Evolutionary conservation across 2,329 filamentous ascomycete species (phyloP).

Genomic region (Trichoderma afroharzianum): DNA sequence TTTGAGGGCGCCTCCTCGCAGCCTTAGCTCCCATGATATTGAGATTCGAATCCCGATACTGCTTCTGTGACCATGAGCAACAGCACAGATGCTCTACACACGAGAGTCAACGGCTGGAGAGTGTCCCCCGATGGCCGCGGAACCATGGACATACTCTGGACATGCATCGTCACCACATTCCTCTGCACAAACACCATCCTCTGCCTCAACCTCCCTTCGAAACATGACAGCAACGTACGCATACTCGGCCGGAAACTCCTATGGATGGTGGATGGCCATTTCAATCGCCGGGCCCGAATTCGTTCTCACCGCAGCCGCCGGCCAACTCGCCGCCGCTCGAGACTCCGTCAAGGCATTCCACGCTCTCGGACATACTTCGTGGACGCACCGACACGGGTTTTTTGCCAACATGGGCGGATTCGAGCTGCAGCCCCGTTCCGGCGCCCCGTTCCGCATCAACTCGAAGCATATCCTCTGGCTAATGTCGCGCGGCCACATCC

Average conservation of each 20-base stretch:
- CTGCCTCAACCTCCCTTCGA: background rate
- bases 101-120: background rate
- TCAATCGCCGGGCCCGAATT: background rate
- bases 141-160: conserved; percentile 1
- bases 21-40: background rate
- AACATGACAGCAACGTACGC: background rate
- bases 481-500: background rate
- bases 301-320: background rate
- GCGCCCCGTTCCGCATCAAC: background rate
- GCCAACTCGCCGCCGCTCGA: background rate
- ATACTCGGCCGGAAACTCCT: background rate
- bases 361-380: background rate
- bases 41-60: background rate
- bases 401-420: background rate
- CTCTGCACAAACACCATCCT: background rate
- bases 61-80: background rate
- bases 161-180: background rate
- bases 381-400: background rate
- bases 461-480: background rate
- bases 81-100: background rate
- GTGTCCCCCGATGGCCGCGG: background rate
- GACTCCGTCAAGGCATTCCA: background rate
- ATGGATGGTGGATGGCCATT: background rate
- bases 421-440: background rate
- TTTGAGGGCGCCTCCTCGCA: background rate